Percentiles rank a stretch among this genome's conserved stretches.
These are phyloP conservation scores for Hypoxylon sp. DNA, from an alignment of 2,329 filamentous ascomycete genomes.

Conservation along the genomic window DNA sequence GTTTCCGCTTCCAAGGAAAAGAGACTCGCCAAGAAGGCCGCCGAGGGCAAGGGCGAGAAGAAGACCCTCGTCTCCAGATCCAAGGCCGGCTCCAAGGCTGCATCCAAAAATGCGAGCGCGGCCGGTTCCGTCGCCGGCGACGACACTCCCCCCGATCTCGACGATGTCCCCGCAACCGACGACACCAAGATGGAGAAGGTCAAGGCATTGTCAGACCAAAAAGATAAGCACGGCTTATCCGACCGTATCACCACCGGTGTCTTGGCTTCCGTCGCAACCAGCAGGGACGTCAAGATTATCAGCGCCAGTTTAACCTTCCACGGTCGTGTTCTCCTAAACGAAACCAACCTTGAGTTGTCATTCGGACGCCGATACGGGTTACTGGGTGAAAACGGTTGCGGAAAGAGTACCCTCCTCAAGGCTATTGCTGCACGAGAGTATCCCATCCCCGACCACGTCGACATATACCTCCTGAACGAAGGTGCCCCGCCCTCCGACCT, in stretches of 20 bases:
- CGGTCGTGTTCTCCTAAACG: slow-evolving; percentile 94
- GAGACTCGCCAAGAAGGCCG: slow-evolving; percentile 79
- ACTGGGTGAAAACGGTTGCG: slow-evolving; percentile 98
- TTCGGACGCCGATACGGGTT: slow-evolving; percentile 95
- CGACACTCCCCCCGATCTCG: slow-evolving; percentile 72
- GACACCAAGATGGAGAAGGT: slow-evolving; percentile 83
- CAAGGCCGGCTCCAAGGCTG: slow-evolving; percentile 78
- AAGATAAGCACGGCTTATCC: slow-evolving; percentile 96
- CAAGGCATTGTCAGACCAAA: slow-evolving; percentile 89
- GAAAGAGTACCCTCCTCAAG: slow-evolving; percentile 98
- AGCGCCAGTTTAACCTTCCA: slow-evolving; percentile 96
- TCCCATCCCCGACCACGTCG: slow-evolving; percentile 94
- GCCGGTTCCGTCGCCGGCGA: slow-evolving; percentile 80
- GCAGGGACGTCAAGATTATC: slow-evolving; percentile 97
- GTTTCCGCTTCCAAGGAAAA: slow-evolving; percentile 80
- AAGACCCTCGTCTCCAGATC: slow-evolving; percentile 78
- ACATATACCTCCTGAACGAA: slow-evolving; percentile 98
- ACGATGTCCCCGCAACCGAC: slow-evolving; percentile 79
- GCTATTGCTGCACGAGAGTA: slow-evolving; percentile 94
- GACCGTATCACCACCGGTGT: slow-evolving; percentile 99
- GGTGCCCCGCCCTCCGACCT: slow-evolving; percentile 90
- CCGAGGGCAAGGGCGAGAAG: slow-evolving; percentile 80
- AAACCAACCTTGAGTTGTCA: slow-evolving; percentile 93
- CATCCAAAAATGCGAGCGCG: slow-evolving; percentile 72
- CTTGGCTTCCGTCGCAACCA: slow-evolving; percentile 84